Base-by-base conservation (phyloP, 129 eudicot species). In the Tanacetum coccineum region DNA sequence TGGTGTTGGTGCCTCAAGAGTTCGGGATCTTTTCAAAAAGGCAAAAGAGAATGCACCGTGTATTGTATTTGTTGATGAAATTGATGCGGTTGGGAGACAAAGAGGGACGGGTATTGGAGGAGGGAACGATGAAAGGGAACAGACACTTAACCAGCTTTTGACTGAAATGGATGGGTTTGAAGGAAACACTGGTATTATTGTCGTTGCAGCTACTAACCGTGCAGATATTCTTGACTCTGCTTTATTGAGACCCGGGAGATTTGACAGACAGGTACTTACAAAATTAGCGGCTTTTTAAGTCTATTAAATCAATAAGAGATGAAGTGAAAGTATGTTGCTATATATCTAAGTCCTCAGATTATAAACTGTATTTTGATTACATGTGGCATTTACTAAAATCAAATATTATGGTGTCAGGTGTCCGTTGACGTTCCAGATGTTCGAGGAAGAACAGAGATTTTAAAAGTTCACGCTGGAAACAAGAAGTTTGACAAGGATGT, bases 81-180 rank as follows among this genome's bases (percentile, higher is more conserved):
- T 94, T 69, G 99, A 94, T 80, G 99, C 99, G 17, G 98, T 93
- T 79, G 98, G 98, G 75, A 80, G 98, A 66, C 91, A 84, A 68
- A 86, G 98, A 73, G 98, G 98, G 50, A 81, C 96, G 13, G 98
- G 98, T 25, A 89, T 94, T 58, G 99, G 99, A 21, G 99, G 99
- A 6, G 96, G 99, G 26, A 89, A 89, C 68, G 96, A 94, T 75
- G 96, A 89, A 79, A 84, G 96, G 62, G 99, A 94, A 71, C 99
- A 94, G 59, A 94, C 99, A 26, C 81, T 94, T 32, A 94, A 94
- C 66, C 99, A 94, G 77, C 95, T 94, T 63, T 82, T 94, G 79
- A 89, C 96, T 3, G 99, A 94, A 73, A 89, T 94, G 99, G 99
- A 94, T 66, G 99, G 96, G 32, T 94, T 94, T 68, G 95, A 89